phyloP scores from a whole-genome alignment of 2,329 filamentous ascomycete species.

The Xenosphaeropsis pyriputrescens region DNA sequence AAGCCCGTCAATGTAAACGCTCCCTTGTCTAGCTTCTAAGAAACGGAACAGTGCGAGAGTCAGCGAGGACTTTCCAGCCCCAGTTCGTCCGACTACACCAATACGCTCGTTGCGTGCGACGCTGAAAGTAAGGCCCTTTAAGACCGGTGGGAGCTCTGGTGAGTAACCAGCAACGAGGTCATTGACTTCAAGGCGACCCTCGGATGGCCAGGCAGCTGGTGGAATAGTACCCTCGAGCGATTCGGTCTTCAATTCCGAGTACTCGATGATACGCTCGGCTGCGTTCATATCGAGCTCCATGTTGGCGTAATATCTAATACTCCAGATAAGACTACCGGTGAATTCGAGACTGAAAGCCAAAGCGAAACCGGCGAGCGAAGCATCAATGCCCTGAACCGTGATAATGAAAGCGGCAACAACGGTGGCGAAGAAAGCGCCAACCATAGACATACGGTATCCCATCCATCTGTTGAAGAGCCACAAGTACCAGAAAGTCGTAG shows the following conservation, averaged over 20 bases:
- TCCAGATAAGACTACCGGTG: slow-evolving; percentile 46
- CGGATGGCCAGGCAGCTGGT: slow-evolving; percentile 60
- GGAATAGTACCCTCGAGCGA: slow-evolving; percentile 43
- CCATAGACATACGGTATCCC: slow-evolving; percentile 53
- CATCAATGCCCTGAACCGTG: slow-evolving; percentile 43
- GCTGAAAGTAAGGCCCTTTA: slow-evolving; percentile 54
- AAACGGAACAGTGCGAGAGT: slow-evolving; percentile 68
- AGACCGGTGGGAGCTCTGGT: slow-evolving; percentile 51
- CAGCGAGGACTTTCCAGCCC: slow-evolving; percentile 63
- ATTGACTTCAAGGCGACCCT: slow-evolving; percentile 59
- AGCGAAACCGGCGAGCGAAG: slow-evolving; percentile 61
- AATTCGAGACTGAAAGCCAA: slow-evolving; percentile 62
- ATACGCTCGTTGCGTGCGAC: slow-evolving; percentile 54
- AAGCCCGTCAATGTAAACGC: slow-evolving; percentile 55
- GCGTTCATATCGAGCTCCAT: slow-evolving; percentile 70
- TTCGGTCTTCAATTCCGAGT: slow-evolving; percentile 54
- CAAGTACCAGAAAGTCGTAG: slow-evolving; percentile 48
- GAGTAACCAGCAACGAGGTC: slow-evolving; percentile 62
- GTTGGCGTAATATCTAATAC: slow-evolving; percentile 52
- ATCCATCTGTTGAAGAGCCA: slow-evolving; percentile 70
- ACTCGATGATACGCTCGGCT: slow-evolving; percentile 63
- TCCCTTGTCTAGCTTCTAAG: slow-evolving; percentile 51
- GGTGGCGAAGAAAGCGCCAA: slow-evolving; percentile 55
- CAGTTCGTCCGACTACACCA: slow-evolving; percentile 66
- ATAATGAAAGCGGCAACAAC: slow-evolving; percentile 52